Percentiles rank a stretch among this genome's conserved stretches.
Evolutionary conservation across 2,329 filamentous ascomycete species (phyloP).

Genomic region (Xylariaceae sp.): DNA sequence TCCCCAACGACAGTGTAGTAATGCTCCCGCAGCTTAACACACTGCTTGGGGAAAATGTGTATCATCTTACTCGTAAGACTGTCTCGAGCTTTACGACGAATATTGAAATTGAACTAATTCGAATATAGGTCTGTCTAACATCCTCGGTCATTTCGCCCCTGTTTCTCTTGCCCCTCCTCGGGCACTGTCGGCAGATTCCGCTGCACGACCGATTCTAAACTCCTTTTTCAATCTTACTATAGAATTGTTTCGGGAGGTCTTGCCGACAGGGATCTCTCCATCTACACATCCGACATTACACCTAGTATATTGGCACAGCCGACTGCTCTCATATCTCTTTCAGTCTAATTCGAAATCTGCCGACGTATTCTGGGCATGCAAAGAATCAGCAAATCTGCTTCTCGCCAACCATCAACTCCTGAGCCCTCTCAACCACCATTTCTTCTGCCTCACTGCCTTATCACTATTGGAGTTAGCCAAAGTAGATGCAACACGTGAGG

Average conservation of each 20-base stretch:
- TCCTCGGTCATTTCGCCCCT: slow-evolving; percentile 52
- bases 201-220: slow-evolving; percentile 41
- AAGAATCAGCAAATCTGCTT: slow-evolving; percentile 56
- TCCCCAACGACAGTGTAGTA: slow-evolving; percentile 59
- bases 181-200: slow-evolving; percentile 38
- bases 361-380: slow-evolving; percentile 58
- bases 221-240: slow-evolving; percentile 53
- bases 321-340: slow-evolving; percentile 60
- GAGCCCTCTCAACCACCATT: slow-evolving; percentile 65
- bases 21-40: slow-evolving; percentile 55
- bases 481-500: slow-evolving; percentile 51
- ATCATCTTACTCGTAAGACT: slow-evolving; percentile 61
- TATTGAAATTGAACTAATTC: slow-evolving; percentile 2
- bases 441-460: slow-evolving; percentile 55
- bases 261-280: slow-evolving; percentile 55
- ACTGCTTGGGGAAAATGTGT: slow-evolving; percentile 60
- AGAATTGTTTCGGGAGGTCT: slow-evolving; percentile 62
- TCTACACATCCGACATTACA: slow-evolving; percentile 54
- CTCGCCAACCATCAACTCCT: slow-evolving; percentile 50
- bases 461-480: slow-evolving; percentile 58
- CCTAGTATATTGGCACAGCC: slow-evolving; percentile 67
- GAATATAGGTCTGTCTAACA: slow-evolving; percentile 49
- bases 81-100: neutral
- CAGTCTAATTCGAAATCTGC: slow-evolving; percentile 51
- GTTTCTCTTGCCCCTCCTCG: slow-evolving; percentile 42